These are phyloP conservation scores for Trichosporon sp. DNA, from an alignment of 1,284 basidiomycete species.

Conservation along the genomic window DNA sequence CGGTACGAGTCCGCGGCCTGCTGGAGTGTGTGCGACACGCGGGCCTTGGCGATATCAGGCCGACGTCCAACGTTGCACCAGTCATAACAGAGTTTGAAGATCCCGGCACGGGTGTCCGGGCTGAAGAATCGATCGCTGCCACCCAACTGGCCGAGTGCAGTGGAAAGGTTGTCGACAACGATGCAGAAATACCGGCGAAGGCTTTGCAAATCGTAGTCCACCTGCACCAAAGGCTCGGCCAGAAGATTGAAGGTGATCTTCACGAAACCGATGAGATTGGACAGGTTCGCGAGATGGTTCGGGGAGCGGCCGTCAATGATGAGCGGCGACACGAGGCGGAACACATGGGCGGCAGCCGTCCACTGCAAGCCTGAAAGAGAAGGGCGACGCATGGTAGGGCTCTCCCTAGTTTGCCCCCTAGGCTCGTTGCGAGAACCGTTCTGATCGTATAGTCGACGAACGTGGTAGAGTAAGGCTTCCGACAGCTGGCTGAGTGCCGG, in stretches of 20 bases:
- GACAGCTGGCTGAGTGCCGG: slow-evolving; percentile 73
- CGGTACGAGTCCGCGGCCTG: slow-evolving; percentile 57
- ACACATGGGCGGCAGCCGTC: slow-evolving; percentile 84
- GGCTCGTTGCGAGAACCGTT: slow-evolving; percentile 13
- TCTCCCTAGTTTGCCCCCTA: neutral
- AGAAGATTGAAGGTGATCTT: slow-evolving; percentile 75
- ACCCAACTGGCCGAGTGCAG: slow-evolving; percentile 64
- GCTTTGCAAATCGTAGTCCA: slow-evolving; percentile 73
- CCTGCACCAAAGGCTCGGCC: slow-evolving; percentile 64
- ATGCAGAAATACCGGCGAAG: slow-evolving; percentile 86
- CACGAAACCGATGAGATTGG: slow-evolving; percentile 79
- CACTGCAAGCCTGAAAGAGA: slow-evolving; percentile 75
- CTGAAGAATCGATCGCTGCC: slow-evolving; percentile 74
- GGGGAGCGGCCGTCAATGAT: slow-evolving; percentile 68
- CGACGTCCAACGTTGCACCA: slow-evolving; percentile 86
- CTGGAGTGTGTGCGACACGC: slow-evolving; percentile 69
- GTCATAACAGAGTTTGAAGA: slow-evolving; percentile 84
- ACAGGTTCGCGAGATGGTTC: slow-evolving; percentile 62
- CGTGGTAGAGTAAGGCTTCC: slow-evolving; percentile 75
- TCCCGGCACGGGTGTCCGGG: slow-evolving; percentile 66
- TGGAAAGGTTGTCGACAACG: slow-evolving; percentile 78
- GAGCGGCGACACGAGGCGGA: slow-evolving; percentile 74
- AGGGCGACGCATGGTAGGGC: slow-evolving; percentile 50
- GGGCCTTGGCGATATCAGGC: slow-evolving; percentile 67
- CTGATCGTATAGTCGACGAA: slow-evolving; percentile 65